Conservation (phyloP, 352 stramenopile species). For the Phytophthora tubulina region DNA sequence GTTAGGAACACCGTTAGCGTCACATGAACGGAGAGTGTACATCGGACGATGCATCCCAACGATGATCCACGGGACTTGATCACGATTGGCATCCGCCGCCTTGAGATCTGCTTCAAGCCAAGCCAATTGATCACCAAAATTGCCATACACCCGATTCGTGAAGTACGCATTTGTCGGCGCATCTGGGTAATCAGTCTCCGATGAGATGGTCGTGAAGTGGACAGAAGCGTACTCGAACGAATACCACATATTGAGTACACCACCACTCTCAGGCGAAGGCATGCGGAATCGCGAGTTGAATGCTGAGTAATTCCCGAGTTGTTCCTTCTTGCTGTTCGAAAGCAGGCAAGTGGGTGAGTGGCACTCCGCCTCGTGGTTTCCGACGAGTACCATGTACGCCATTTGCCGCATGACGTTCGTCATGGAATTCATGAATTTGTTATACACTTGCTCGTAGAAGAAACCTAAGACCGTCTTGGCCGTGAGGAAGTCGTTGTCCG, state of each 20-base stretch:
- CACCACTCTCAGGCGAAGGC: conserved; percentile 44
- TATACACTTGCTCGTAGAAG: conserved; percentile 58
- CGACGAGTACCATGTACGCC: conserved; percentile 18
- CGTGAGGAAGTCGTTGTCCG: conserved; percentile 37
- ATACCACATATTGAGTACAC: conserved; percentile 51
- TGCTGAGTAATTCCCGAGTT: conserved; percentile 62
- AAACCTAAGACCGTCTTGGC: conserved; percentile 30
- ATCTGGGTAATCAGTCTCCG: conserved; percentile 59
- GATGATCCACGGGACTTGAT: conserved; percentile 55
- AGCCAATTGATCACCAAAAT: conserved; percentile 13
- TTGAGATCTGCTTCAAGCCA: conserved; percentile 61
- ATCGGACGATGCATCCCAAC: conserved; percentile 21
- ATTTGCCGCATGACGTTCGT: conserved; percentile 38
- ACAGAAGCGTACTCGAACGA: conserved; percentile 53
- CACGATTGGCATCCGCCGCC: conserved; percentile 48
- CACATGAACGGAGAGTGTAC: conserved; percentile 38
- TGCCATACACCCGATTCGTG: conserved; percentile 35
- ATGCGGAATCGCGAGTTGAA: conserved; percentile 54
- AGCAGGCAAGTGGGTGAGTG: conserved; percentile 32
- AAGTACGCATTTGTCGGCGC: background rate
- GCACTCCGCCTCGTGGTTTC: conserved; percentile 59
- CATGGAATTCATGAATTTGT: conserved; percentile 41
- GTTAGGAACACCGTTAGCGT: conserved; percentile 22
- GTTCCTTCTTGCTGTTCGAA: conserved; percentile 25
- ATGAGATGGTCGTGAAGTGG: conserved; percentile 78